Base-by-base conservation (phyloP, 768 basidiomycete species). In the Pleurotus tuber-regium region DNA sequence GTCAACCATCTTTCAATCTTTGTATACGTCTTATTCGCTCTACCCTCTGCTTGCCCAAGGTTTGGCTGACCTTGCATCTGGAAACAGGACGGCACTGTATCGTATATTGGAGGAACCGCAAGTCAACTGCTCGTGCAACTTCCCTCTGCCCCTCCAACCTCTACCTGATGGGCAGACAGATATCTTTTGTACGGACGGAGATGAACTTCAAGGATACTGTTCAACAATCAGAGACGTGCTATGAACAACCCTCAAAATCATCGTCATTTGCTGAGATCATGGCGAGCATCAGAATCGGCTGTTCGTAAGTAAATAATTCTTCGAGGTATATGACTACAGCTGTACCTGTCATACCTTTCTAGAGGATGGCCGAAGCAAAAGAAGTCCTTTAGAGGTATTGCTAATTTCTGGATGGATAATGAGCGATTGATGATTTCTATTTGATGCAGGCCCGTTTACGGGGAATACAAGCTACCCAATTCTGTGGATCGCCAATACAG, bases 401-500 rank as follows among this genome's bases (percentile, higher is more conserved):
- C n/a, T 10, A 14, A n/a, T 14, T 31, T 33, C 16, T 18, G n/a
- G 14, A 7, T 24, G 10, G 5, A 16, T 10, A n/a, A 1, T 19
- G 14, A 7, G 26, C 23, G 31, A 7, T 41, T 33, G 23, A 44
- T n/a, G 26, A 43, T n/a, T 12, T 3, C 6, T 4, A 16, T 46
- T 19, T 5, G 12, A 35, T 16, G 5, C 52, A 66, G 72, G 71
- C 21, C 69, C 70, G 4, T 66, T 74, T 49, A 47, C 55, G 8
- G 69, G 57, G 6, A 71, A 70, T 38, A 74, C 73, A 14, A 73
- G 71, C 51, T 59, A 65, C 54, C 74, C 74, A 0, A 54, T 75
- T n/a, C 60, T 75, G 1, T 42, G 74, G 16, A 63, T 75, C 35
- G 73, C 72, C 0, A 75, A 75, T 52, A 73, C 71, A 4, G 69